Conservation (phyloP, 306 rosid genomes). For the Begonia fuchsioides region DNA sequence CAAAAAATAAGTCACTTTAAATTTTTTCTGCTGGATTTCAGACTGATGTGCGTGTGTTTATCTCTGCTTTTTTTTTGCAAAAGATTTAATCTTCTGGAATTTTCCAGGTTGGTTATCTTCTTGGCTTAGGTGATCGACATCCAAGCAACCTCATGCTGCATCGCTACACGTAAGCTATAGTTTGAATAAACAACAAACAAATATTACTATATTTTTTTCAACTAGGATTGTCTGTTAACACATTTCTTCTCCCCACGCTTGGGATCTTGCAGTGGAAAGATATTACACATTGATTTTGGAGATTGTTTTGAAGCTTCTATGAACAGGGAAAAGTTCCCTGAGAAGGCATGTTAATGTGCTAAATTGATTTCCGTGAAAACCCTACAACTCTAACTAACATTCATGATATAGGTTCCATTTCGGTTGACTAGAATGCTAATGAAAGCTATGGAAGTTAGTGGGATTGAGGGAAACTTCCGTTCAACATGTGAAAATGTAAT, state of each 20-base stretch:
- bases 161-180: conserved; percentile 52
- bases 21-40: neutral
- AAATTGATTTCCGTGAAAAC: neutral
- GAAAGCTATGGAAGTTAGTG: conserved; percentile 99
- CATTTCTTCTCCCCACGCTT: conserved; percentile 10
- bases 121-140: conserved; percentile 98
- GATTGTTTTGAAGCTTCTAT: conserved; percentile 98
- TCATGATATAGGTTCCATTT: conserved; percentile 63
- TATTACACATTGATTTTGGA: conserved; percentile 94
- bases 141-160: conserved; percentile 97
- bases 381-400: neutral
- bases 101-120: conserved; percentile 91
- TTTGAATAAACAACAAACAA: neutral
- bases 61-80: neutral
- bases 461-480: conserved; percentile 95
- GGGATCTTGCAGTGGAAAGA: conserved; percentile 65
- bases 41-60: neutral
- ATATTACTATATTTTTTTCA: neutral
- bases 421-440: conserved; percentile 98
- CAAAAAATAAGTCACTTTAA: neutral
- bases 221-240: too few relatives aligned
- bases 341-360: conserved; percentile 41
- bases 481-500: conserved; percentile 94
- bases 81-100: neutral
- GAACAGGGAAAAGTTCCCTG: conserved; percentile 97